phyloP scores from a whole-genome alignment of 768 basidiomycete genomes.

The Phylloporus scabripes region DNA sequence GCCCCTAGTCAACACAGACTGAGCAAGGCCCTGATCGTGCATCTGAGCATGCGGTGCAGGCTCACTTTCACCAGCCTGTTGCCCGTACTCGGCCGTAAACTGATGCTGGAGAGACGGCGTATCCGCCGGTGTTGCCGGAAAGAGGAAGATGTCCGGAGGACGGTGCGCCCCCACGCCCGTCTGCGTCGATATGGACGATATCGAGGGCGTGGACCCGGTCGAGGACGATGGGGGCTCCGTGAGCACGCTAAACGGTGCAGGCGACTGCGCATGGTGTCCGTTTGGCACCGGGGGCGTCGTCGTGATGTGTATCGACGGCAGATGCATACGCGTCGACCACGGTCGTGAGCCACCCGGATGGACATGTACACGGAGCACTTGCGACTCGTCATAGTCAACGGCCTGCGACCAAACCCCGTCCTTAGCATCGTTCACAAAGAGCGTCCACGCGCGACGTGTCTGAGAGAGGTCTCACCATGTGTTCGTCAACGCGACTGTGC shows the following conservation, averaged over 20 bases:
- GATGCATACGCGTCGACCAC: constrained; percentile 14
- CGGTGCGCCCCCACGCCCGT: constrained; percentile 1
- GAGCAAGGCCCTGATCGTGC: constrained; percentile 1
- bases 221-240: constrained; percentile 21
- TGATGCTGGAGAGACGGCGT: constrained; percentile 12
- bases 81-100: constrained; percentile 6
- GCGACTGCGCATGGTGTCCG: constrained; percentile 10
- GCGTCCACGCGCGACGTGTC: neutral
- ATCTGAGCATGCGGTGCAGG: constrained; percentile 1
- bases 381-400: constrained; percentile 21
- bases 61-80: neutral
- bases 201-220: constrained; percentile 15
- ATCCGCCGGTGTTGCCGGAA: constrained; percentile 26
- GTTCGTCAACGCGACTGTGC: constrained; percentile 32
- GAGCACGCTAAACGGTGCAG: constrained; percentile 25
- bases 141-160: constrained; percentile 26
- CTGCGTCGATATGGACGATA: constrained; percentile 7
- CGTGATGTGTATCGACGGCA: constrained; percentile 25
- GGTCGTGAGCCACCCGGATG: constrained; percentile 10
- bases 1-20: constrained; percentile 1
- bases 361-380: constrained; percentile 6
- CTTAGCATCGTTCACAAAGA: constrained; percentile 8
- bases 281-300: constrained; percentile 6
- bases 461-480: constrained; percentile 38
- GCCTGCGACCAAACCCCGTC: constrained; percentile 12